Evolutionary conservation across 2,329 filamentous ascomycete genomes (phyloP), one percentile per base, ranked within the genome.

Genomic region (Penicillium sp.): DNA sequence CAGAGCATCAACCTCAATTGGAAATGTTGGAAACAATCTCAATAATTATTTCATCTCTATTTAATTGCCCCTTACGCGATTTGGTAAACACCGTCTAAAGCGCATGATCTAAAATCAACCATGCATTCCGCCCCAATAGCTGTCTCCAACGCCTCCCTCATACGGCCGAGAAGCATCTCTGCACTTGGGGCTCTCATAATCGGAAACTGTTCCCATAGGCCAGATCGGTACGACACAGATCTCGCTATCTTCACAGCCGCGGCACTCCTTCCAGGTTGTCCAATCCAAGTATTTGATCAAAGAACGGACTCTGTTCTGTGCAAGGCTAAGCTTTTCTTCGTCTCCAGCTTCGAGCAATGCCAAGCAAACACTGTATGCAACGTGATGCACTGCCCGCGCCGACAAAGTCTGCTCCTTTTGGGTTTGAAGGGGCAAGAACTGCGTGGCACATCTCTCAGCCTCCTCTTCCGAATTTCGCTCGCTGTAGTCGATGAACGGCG

Each of bases 201-300:
- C 84, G 21, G 82, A 75, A 0, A 70, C 61, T 0, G 69, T 74
- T 0, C 84, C 84, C 64, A 78, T 73, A 0, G 84, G 85, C 84
- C 84, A 88, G 62, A 87, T 85, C 1, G 84, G 83, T n/a, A 86
- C 73, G 39, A 83, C 78, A 54, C 84, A 84, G 2, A 85, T 67
- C 66, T 87, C 79, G 37, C 82, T 75, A 7, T 75, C 72, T 0
- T 60, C 66, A 61, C 85, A 88, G 1, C 75, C 73, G 6, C 74
- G 70, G 45, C 83, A 83, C 43, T 78, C 74, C 59, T 82, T 85
- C 83, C 83, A 87, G 0, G 69, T 76, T 3, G 81, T 77, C 85
- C 85, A 88, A 6, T 75, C 73, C 2, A 88, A 71, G 50, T 79
- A 79, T 1, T 68, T 54, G 17, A 80, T 76, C 13, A 88, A 63